These are phyloP conservation scores for Ophiocordyceps camponoti-rufipedis DNA, from an alignment of 2,329 filamentous ascomycete genomes.

Conservation along the genomic window DNA sequence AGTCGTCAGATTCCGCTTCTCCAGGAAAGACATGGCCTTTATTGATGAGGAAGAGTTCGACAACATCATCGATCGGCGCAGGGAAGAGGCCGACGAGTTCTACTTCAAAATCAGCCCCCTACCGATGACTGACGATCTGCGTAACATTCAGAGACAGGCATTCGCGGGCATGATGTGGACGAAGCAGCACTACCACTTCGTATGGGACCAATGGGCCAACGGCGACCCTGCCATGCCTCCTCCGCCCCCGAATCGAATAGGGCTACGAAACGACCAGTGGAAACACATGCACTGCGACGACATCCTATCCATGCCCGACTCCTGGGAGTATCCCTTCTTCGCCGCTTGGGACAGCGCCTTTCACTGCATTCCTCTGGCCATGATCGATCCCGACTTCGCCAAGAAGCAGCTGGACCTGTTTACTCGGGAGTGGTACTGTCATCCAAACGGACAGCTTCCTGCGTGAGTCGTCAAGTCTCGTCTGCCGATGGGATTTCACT, in stretches of 20 bases:
- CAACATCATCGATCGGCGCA: conserved; percentile 70
- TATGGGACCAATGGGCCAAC: conserved; percentile 97
- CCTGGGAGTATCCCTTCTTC: conserved; percentile 97
- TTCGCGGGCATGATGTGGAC: conserved; percentile 97
- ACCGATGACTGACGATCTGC: conserved; percentile 81
- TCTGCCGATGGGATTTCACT: conserved; percentile 1
- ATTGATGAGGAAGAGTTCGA: conserved; percentile 89
- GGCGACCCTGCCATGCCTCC: conserved; percentile 79
- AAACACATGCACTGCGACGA: conserved; percentile 91
- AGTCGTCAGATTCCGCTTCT: conserved; percentile 84
- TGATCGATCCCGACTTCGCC: conserved; percentile 95
- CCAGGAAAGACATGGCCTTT: conserved; percentile 55
- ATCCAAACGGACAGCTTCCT: conserved; percentile 87
- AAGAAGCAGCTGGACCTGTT: conserved; percentile 96
- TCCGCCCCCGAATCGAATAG: conserved; percentile 62
- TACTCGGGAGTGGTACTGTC: conserved; percentile 96
- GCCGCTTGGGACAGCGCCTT: conserved; percentile 95
- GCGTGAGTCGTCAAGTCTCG: conserved; percentile 34
- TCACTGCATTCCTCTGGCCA: conserved; percentile 86
- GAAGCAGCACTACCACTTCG: conserved; percentile 91
- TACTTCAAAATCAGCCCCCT: conserved; percentile 86
- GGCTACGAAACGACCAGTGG: conserved; percentile 76
- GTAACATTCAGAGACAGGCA: conserved; percentile 88
- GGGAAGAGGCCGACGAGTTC: conserved; percentile 88
- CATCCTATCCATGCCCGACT: conserved; percentile 93